These are phyloP conservation scores for Tetrahymena malaccensis DNA, from an alignment of 73 alveolate species.

Conservation along the genomic window DNA sequence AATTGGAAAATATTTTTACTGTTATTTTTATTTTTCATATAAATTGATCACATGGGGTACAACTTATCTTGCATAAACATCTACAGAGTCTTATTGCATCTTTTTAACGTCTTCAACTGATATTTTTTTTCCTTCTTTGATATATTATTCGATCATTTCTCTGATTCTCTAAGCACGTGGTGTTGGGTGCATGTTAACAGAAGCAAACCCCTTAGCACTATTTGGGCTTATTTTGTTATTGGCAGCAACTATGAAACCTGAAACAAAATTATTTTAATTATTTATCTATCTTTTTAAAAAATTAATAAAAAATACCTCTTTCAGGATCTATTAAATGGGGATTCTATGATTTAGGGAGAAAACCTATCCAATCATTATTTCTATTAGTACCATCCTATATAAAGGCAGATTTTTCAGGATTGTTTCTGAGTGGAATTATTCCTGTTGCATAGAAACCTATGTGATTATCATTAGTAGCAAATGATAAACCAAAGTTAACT, in stretches of 20 bases:
- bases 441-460: conserved; percentile 31
- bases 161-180: conserved; percentile 19
- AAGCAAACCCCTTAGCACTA: not conserved
- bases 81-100: not conserved
- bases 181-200: conserved; percentile 13
- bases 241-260: conserved; percentile 28
- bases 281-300: not conserved
- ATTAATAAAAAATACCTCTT: not conserved
- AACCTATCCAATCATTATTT: not conserved
- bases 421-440: not conserved
- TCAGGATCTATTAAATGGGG: conserved; percentile 27
- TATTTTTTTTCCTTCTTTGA: not conserved
- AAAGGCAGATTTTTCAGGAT: conserved; percentile 1
- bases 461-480: conserved; percentile 22
- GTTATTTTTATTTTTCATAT: not conserved
- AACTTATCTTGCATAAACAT: conserved; percentile 6
- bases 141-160: not conserved
- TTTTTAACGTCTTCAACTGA: conserved; percentile 2
- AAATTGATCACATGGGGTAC: not conserved
- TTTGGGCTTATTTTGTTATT: conserved; percentile 31
- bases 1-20: not conserved
- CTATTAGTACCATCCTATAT: not conserved
- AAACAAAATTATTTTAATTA: not conserved
- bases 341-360: not conserved
- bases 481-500: conserved; percentile 19